Base-by-base conservation (phyloP, 2,329 filamentous ascomycete species). In the Ophiocordyceps robertsii region DNA sequence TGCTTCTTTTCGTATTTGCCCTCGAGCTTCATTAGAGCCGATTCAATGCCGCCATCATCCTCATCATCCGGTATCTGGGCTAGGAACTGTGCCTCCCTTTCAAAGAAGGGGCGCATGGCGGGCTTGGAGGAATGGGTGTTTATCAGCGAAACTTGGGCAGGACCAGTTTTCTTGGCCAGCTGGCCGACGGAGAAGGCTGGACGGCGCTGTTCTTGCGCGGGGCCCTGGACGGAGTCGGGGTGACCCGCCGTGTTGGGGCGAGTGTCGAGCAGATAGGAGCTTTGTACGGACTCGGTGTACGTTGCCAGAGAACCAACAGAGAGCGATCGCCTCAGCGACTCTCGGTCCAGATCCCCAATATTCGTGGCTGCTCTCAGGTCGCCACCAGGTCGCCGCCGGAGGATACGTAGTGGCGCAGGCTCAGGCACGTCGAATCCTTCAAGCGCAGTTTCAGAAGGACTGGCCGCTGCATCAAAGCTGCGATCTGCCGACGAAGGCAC, bases 1-100 rank as follows among this genome's bases (percentile, higher is more conserved):
- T 58, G 47, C 51, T 61, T 75, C 51, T 72, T 79, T 56, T 82
- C 73, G 51, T 82, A 92, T 51, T 78, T 90, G 10, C 92, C 92
- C 64, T 98, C 92, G 0, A 98, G 71, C 55, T 96, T 98, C 52
- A 89, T 64, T 40, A 98, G 61, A 0, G 92, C 86, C n/a, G 89
- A 88, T 56, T 96, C 92, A 24, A 96, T 80, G 12, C 90, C 90
- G 7, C 87, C 87, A 55, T 93, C 85, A 46, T 80, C 74, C 14
- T 67, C 58, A 32, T 93, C 86, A 55, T 95, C 89, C 0, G 90
- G 87, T 24, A 96, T 85, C 43, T 84, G 80, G 2, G 89, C 86
- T 42, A 98, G 75, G 52, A 85, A 85, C 45, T 89, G 80, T 1
- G 93, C 86, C 53, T 94, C 88, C 3, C 75, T 82, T 59, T 96